phyloP scores from a whole-genome alignment of 2,329 filamentous ascomycete genomes.

The Clonostachys rhizophaga region DNA sequence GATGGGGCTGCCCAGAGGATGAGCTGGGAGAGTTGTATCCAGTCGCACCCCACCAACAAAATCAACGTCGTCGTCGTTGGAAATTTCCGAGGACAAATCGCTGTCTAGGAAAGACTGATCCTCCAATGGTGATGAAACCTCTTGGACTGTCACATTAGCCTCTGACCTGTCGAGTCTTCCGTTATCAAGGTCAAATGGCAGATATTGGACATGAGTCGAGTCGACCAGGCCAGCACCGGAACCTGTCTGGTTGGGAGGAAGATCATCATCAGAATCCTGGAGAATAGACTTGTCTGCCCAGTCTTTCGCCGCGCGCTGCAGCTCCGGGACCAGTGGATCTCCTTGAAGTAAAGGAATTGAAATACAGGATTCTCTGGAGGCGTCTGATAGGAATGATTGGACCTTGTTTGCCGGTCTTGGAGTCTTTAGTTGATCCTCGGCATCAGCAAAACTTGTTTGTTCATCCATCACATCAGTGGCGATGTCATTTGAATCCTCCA shows the following conservation, averaged over 20 bases:
- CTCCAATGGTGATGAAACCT: slow-evolving; percentile 17
- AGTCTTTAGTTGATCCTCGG: background rate
- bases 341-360: slow-evolving; percentile 75
- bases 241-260: slow-evolving; percentile 6
- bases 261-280: slow-evolving; percentile 37
- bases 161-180: slow-evolving; percentile 39
- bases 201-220: slow-evolving; percentile 20
- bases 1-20: slow-evolving; percentile 19
- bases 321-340: slow-evolving; percentile 24
- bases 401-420: slow-evolving; percentile 14
- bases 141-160: slow-evolving; percentile 28
- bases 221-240: slow-evolving; percentile 9
- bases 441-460: too few species aligned
- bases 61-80: slow-evolving; percentile 27
- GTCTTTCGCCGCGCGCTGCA: slow-evolving; percentile 25
- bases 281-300: slow-evolving; percentile 55
- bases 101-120: slow-evolving; percentile 45
- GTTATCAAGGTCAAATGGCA: slow-evolving; percentile 44
- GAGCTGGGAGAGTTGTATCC: slow-evolving; percentile 16
- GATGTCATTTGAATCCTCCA: background rate
- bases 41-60: too few species aligned
- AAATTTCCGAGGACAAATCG: slow-evolving; percentile 61
- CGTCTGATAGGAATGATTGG: slow-evolving; percentile 49
- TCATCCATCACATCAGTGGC: background rate
- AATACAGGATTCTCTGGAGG: slow-evolving; percentile 69